Evolutionary conservation across 495 filamentous ascomycete species (phyloP), one percentile per base, ranked within the genome.

Genomic region (Xylaria grammica): DNA sequence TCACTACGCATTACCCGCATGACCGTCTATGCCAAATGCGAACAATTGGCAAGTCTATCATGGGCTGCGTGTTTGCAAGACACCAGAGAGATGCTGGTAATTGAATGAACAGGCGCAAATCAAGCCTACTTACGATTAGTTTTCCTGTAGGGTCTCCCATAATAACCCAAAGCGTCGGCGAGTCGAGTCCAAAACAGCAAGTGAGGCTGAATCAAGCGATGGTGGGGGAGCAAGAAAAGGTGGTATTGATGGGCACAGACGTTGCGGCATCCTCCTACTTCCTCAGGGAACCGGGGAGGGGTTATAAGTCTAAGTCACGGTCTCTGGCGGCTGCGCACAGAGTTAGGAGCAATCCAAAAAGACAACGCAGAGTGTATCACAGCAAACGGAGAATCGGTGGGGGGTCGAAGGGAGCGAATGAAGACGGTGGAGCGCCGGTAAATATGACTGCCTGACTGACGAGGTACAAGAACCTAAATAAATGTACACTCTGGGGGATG

Each of bases 61-160:
- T 22, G 17, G 4, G 32, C 6, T 32, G 15, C 32, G 34, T 15
- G 15, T 42, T 17, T 9, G 40, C 40, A 42, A 42, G n/a, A 42
- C 40, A 42, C 40, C 17, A 17, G 26, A 40, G 7, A 6, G 54
- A 50, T 4, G 26, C 6, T 24, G 46, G 46, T 5, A 7, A 45
- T 38, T 26, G 8, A 19, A 5, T 19, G 26, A 24, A 13, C n/a
- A 11, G 29, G 8, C 1, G 26, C 22, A 29, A 17, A 42, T n/a
- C 17, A 36, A 4, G 24, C 45, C 30, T 3, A 65, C 70, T 67
- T 56, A 73, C 71, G 7, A 69, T 32, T 24, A 73, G 53, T 52
- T 60, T 69, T 38, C 45, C 44, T 2, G 44, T 36, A 17, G 57
- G 65, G 34, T 67, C 48, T 29, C 46, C 64, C 71, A 73, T 73